Evolutionary conservation across 441 rosid genomes (phyloP), one percentile per base, ranked within the genome.

Genomic region (Aquilaria agallochum): DNA sequence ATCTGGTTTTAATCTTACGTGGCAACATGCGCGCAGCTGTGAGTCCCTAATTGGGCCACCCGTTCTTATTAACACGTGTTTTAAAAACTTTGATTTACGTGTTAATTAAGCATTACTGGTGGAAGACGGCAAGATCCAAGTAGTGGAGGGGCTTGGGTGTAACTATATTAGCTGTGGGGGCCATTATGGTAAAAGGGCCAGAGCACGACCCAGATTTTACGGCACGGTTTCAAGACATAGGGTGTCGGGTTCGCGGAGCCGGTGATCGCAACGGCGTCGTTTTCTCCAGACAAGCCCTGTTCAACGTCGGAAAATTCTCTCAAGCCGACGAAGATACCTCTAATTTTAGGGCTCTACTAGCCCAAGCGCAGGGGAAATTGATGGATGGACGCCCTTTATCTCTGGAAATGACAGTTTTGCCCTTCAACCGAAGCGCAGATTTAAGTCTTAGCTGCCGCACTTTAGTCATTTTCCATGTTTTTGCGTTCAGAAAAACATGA

Each of bases 301-400:
- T 60, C 51, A 15, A 48, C 44, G 36, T 56, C 80, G 68, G 14
- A 50, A 69, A 72, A 60, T 70, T 69, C 79, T 56, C 33, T 5
- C 67, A 20, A 51, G 45, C 65, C 73, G 71, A 77, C 78, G 72
- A 71, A 60, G 46, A 74, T 67, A 34, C 71, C 66, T 66, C 65
- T 31, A 55, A 13, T 51, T 58, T 66, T 32, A 15, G 68, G 68
- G 51, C 11, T 12, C 20, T n/a, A 11, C 55, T 59, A 44, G 59
- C 13, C 44, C 11, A 31, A 59, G 44, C 56, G 33, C 47, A 31
- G 64, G 31, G 53, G 45, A 11, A 20, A 47, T 63, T 45, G 9
- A 42, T 49, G 2, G 31, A 46, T 65, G 1, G 9, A 36, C 45
- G 32, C n/a, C 8, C 1, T 32, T 20, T 9, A 2, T 11, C 8